A percentile compares a stretch with the other conserved stretches of the same genome.
phyloP scores from a whole-genome alignment of 2,329 filamentous ascomycete genomes.

The Monosporascus cannonballus region DNA sequence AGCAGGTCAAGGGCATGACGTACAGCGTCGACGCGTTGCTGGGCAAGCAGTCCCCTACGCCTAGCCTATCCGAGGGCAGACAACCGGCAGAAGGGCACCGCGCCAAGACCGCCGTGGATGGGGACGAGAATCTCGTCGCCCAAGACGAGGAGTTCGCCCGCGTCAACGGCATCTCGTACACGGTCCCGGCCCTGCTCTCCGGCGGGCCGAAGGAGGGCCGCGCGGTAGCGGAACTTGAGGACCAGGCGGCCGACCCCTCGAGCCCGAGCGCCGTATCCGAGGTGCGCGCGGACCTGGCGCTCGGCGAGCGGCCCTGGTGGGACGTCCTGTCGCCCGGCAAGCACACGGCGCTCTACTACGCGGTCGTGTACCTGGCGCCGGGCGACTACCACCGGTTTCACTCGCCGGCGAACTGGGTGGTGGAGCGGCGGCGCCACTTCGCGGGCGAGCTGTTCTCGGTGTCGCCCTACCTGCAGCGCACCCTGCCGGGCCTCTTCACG shows the following conservation, averaged over 20 bases:
- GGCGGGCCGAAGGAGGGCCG: conserved; percentile 48
- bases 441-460: conserved; percentile 94
- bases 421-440: conserved; percentile 91
- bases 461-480: conserved; percentile 89
- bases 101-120: conserved; percentile 24
- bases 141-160: conserved; percentile 88
- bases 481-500: conserved; percentile 88
- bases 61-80: conserved; percentile 42
- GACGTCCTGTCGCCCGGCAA: conserved; percentile 55
- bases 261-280: conserved; percentile 67
- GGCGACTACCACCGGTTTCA: conserved; percentile 99
- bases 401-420: conserved; percentile 91
- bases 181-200: conserved; percentile 78
- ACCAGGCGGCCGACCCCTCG: conserved; percentile 66
- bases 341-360: conserved; percentile 79
- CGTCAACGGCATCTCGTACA: conserved; percentile 94
- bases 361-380: conserved; percentile 90
- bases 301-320: conserved; percentile 66
- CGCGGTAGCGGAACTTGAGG: conserved; percentile 46
- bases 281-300: conserved; percentile 77
- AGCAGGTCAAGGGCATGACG: conserved; percentile 98
- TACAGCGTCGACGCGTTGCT: conserved; percentile 92
- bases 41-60: conserved; percentile 56
- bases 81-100: conserved; percentile 15
- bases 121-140: conserved; percentile 62